These are phyloP conservation scores for Panicum hallii DNA, from an alignment of 202 grass and related monocot genomes.

Conservation along the genomic window DNA sequence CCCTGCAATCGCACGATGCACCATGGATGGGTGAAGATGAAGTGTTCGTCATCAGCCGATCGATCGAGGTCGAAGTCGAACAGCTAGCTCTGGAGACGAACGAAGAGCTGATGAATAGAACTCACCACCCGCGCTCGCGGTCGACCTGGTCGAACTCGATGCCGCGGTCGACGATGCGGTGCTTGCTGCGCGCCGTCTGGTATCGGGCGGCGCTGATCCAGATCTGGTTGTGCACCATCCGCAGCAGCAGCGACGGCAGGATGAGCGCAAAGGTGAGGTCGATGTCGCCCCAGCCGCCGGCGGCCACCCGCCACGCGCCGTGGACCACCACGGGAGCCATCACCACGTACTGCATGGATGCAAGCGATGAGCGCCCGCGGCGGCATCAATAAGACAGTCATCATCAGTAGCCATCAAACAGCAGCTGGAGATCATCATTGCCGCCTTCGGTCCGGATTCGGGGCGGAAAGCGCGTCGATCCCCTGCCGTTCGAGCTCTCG, in stretches of 20 bases:
- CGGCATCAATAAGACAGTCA: too few species aligned
- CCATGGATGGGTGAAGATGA: too few species aligned
- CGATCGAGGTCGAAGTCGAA: too few species aligned
- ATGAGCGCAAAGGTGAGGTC: conserved; percentile 62
- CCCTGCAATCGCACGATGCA: conserved; percentile 47
- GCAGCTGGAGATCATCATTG: too few species aligned
- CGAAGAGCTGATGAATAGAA: too few species aligned
- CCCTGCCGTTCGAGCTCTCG: background rate
- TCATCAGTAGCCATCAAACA: background rate
- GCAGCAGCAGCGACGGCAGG: conserved; percentile 58
- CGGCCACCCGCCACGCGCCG: conserved; percentile 45
- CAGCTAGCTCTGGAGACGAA: too few species aligned
- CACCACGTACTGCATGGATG: conserved; percentile 68
- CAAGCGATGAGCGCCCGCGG: too few species aligned
- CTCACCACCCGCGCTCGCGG: conserved; percentile 82
- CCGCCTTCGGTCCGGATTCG: background rate
- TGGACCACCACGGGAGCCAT: conserved; percentile 70
- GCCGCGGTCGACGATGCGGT: conserved; percentile 81
- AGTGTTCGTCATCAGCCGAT: too few species aligned
- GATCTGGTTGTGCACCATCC: conserved; percentile 87
- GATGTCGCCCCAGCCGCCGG: conserved; percentile 54
- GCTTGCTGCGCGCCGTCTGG: conserved; percentile 82
- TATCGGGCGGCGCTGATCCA: conserved; percentile 91
- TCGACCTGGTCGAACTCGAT: conserved; percentile 96
- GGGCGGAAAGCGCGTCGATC: too few species aligned